Base-by-base conservation (phyloP, 164 flowering plant species). In the Paratinospora sagittata region DNA sequence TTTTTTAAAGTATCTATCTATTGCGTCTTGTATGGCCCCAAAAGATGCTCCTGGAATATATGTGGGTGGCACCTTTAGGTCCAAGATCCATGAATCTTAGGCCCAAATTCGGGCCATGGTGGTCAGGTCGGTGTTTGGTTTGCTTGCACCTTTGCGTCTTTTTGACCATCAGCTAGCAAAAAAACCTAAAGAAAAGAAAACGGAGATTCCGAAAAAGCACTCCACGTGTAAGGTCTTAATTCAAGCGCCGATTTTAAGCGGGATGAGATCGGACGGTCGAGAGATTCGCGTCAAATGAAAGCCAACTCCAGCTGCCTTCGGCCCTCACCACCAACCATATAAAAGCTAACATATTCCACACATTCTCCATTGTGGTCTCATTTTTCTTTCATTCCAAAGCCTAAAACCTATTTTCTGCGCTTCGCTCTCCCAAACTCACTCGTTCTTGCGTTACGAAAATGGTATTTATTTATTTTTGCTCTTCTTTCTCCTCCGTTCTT, bases 231-330 rank as follows among this genome's bases (percentile, higher is more conserved):
- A 13, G 70, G 70, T n/a, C 34, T 1, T 1, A 43, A 67, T 67
- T 43, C 70, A 67, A 67, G 58, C 58, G 57, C 27, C 58, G 70
- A 67, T 45, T 67, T 45, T 45, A 67, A 67, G 58, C 70, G 70
- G 70, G 70, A 67, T 13, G 17, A 23, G 30, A 66, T 66, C 68
- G 27, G 45, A 66, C 52, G 68, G 68, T 16, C 3, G 30, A 66
- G 8, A 66, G n/a, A 45, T 24, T 67, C 70, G 70, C 70, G 70
- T 67, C 58, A 27, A 43, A 24, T 0, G 33, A 24, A 67, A 67
- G 70, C 70, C 58, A 26, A 45, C 27, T 14, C 21, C 55, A 2
- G 23, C 43, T 33, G 41, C 41, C 45, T 10, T 36, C 10, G 30
- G 45, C 17, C 6, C 66, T 16, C 39, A 8, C 21, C 24, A 6